Base-by-base conservation (phyloP, 2,329 filamentous ascomycete genomes). In the Aspergillus proliferans region DNA sequence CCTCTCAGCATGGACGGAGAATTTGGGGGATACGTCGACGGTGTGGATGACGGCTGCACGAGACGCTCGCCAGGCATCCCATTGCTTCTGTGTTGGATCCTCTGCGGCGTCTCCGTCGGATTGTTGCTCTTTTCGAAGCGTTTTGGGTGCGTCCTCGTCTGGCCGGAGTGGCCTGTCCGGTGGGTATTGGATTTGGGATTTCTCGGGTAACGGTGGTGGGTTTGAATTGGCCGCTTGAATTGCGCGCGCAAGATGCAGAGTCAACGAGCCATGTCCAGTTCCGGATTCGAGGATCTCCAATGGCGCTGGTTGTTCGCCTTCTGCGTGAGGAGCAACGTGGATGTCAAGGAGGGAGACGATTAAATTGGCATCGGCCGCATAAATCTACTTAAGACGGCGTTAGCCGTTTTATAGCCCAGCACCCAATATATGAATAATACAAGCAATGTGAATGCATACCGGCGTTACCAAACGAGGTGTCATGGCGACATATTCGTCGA, bases 281-380 rank as follows among this genome's bases (percentile, higher is more conserved):
- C 88, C 88, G 43, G 87, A 87, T 68, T 93, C 88, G 46, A 93
- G 83, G 41, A 93, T 87, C 62, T 92, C 86, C 10, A 91, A 66
- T 0, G 77, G 79, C 7, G 73, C 67, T 34, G 58, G 53, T 14
- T 57, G 53, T 6, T 63, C 61, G 7, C 61, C 60, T 5, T 59
- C 55, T 12, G 67, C 58, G 10, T 70, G 65, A 5, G 68, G 64
- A 2, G 72, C 63, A 26, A 82, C 79, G 63, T 92, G 84, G 41
- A 93, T 75, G 64, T 93, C 87, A 19, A 94, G 77, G 21, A 91
- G 74, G 1, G 82, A 86, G 34, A 89, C 84, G 46, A 93, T 91
- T 28, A 87, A 71, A 55, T 80, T 84, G 15, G 87, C 85, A 68
- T 92, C 88, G 50, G 82, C 78, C 14, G 86, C 83, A 62, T 93